Evolutionary conservation across 78 protist genomes (phyloP).

Genomic region (Dictyostelium brefeldianum): DNA sequence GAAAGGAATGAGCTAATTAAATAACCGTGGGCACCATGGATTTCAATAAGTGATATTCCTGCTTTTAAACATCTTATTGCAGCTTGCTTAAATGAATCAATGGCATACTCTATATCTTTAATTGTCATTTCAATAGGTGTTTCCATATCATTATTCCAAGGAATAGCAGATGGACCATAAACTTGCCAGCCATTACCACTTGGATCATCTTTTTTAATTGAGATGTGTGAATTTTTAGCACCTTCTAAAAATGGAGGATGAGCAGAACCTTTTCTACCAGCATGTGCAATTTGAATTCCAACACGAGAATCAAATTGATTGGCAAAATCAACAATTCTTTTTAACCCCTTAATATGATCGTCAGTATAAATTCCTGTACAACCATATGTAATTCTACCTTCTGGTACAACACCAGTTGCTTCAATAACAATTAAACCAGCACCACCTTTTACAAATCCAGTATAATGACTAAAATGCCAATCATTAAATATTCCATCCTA

Average conservation of each 20-base stretch:
- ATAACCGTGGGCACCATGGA: constrained; percentile 93
- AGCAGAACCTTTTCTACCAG: constrained; percentile 49
- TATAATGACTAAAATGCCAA: constrained; percentile 58
- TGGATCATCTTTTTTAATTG: not conserved
- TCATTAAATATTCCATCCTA: constrained; percentile 51
- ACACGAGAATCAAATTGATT: constrained; percentile 6
- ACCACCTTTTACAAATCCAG: constrained; percentile 60
- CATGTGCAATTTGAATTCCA: constrained; percentile 62
- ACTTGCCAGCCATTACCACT: constrained; percentile 45
- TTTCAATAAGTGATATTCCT: constrained; percentile 86
- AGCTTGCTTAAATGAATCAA: constrained; percentile 43
- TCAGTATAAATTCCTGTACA: constrained; percentile 45
- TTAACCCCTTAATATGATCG: constrained; percentile 29
- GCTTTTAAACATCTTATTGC: constrained; percentile 73
- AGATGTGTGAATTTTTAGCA: constrained; percentile 35
- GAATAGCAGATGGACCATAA: constrained; percentile 28
- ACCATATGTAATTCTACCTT: constrained; percentile 32
- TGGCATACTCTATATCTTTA: constrained; percentile 42
- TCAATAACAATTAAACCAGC: constrained; percentile 42
- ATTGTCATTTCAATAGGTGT: constrained; percentile 67
- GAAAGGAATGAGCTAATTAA: constrained; percentile 80
- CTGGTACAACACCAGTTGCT: constrained; percentile 44
- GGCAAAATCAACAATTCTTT: constrained; percentile 39
- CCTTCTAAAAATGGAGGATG: constrained; percentile 25
- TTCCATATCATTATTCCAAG: not conserved